Base-by-base conservation (phyloP, 2,329 filamentous ascomycete genomes). In the Dothiorella sarmentorum region DNA sequence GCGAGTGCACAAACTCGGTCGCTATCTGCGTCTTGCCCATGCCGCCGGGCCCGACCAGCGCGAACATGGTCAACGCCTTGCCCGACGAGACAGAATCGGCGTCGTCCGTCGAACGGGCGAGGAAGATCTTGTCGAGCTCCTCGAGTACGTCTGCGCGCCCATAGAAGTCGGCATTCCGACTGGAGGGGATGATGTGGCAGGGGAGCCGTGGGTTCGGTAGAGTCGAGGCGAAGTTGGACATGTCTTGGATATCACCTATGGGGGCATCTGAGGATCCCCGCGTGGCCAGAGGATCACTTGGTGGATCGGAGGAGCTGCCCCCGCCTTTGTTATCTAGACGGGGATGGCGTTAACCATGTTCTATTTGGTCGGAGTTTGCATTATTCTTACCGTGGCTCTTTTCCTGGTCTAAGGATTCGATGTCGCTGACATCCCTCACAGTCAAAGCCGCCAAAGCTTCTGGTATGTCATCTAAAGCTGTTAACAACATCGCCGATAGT, bases 21-120 rank as follows among this genome's bases (percentile, higher is more conserved):
- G 63, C 63, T 2, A 68, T 58, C 58, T 68, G 64, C 27, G 65
- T 67, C 60, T 68, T 68, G 53, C 65, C 65, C 35, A 69, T 66
- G 7, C 66, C 67, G 33, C 66, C 65, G 10, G 67, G 63, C 4
- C 66, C 63, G 35, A 55, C 61, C 20, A 68, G 51, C 1, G 65
- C 52, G n/a, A 61, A 42, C 11, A 22, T 51, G 7, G 31, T 51
- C 7, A 11, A 15, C 13, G 22, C 31, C 20, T 51, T 37, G 0
- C 29, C 10, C 4, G n/a, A 24, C 4, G 45, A 22, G 7, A 15
- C 6, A 4, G 13, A 37, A 7, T 35, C 11, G 6, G 45, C 1
- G 2, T 35, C 18, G 4, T 37, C 33, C 2, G n/a, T n/a, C n/a
- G 33, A n/a, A 5, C 15, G 10, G 11, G 5, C 11, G 15, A 37